Percentiles rank a stretch among this genome's conserved stretches.
Conservation (phyloP, 768 basidiomycete species). For the Rhizopogon salebrosus region DNA sequence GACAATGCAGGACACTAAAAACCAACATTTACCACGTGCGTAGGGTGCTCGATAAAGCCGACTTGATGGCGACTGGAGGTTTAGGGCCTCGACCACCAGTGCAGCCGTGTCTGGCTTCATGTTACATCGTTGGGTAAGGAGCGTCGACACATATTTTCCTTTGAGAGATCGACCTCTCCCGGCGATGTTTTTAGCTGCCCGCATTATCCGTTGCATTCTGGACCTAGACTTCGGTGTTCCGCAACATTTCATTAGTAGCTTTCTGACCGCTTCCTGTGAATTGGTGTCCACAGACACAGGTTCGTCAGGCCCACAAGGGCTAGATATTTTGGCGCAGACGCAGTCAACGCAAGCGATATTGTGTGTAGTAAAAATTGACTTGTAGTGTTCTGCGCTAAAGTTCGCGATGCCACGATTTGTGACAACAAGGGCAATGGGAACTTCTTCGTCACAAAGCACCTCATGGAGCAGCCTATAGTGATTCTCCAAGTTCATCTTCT, state of each 20-base stretch:
- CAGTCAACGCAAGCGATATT: background rate
- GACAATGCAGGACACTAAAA: background rate
- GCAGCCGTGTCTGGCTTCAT: background rate
- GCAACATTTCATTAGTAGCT: background rate
- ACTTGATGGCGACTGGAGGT: background rate
- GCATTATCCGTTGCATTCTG: background rate
- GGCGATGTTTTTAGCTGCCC: background rate
- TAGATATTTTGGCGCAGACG: background rate
- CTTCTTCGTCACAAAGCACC: slow-evolving; percentile 32
- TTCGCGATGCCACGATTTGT: slow-evolving; percentile 28
- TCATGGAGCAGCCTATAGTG: slow-evolving; percentile 30
- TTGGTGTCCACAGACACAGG: background rate
- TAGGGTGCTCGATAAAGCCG: background rate
- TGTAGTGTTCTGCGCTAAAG: background rate
- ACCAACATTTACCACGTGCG: background rate
- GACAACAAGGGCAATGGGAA: slow-evolving; percentile 32
- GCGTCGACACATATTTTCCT: background rate
- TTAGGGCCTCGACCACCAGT: background rate
- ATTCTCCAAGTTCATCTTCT: slow-evolving; percentile 25
- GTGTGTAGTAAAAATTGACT: background rate
- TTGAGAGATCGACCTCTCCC: background rate
- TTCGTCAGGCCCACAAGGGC: background rate
- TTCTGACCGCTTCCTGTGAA: background rate
- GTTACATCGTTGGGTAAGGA: background rate
- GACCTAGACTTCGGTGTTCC: background rate